phyloP scores from a whole-genome alignment of 2,329 filamentous ascomycete genomes.

The Chrysosporium keratinophilum region DNA sequence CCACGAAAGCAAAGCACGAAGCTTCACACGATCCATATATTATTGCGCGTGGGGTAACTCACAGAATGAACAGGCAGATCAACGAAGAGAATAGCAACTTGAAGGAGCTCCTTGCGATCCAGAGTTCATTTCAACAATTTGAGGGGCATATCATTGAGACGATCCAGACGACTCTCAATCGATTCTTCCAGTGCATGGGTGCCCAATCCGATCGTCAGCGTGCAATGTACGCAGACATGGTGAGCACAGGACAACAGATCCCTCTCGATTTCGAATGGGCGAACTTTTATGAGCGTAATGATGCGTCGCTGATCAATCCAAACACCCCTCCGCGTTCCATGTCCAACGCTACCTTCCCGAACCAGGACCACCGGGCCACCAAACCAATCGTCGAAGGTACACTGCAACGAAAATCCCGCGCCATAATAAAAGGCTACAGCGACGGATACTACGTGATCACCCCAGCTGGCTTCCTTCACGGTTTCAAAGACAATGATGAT shows the following conservation, averaged over 20 bases:
- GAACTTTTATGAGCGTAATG: slow-evolving; percentile 64
- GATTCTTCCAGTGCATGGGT: slow-evolving; percentile 70
- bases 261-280: slow-evolving; percentile 86
- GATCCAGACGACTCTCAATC: slow-evolving; percentile 68
- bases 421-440: slow-evolving; percentile 68
- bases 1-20: slow-evolving; percentile 56
- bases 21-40: slow-evolving; percentile 79
- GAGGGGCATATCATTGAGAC: slow-evolving; percentile 76
- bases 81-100: slow-evolving; percentile 92
- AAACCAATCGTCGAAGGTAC: slow-evolving; percentile 76
- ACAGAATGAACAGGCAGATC: slow-evolving; percentile 83
- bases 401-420: slow-evolving; percentile 81
- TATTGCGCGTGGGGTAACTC: slow-evolving; percentile 65
- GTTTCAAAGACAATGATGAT: slow-evolving; percentile 87
- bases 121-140: slow-evolving; percentile 78
- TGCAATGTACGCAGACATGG: slow-evolving; percentile 73
- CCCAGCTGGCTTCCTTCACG: slow-evolving; percentile 77
- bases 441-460: slow-evolving; percentile 85
- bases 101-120: slow-evolving; percentile 82
- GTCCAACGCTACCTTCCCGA: slow-evolving; percentile 68
- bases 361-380: slow-evolving; percentile 72
- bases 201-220: slow-evolving; percentile 74
- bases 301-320: slow-evolving; percentile 65
- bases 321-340: slow-evolving; percentile 62
- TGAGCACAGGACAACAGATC: slow-evolving; percentile 63